Evolutionary conservation across 2,329 filamentous ascomycete genomes (phyloP).

Genomic region (Fusarium sacchari): DNA sequence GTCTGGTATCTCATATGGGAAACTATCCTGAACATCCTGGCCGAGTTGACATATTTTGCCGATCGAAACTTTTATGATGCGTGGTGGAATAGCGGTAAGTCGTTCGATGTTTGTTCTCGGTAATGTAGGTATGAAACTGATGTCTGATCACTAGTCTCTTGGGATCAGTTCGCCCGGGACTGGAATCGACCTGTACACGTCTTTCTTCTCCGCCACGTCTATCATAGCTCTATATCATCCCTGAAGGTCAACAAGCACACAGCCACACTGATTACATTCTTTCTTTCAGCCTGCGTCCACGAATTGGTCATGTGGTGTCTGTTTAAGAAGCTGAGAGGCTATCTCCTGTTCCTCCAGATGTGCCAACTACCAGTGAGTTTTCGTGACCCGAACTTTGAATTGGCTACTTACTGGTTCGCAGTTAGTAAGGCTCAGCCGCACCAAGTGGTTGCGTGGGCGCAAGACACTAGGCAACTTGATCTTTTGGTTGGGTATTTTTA

Average conservation of each 20-base stretch:
- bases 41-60: conserved; percentile 80
- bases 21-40: conserved; percentile 77
- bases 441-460: conserved; percentile 70
- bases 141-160: conserved; percentile 57
- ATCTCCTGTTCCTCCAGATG: conserved; percentile 78
- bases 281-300: conserved; percentile 76
- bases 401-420: conserved; percentile 34
- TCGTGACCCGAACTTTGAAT: neutral
- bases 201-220: conserved; percentile 81
- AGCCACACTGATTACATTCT: conserved; percentile 80
- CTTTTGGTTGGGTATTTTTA: conserved; percentile 84
- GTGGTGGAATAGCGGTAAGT: conserved; percentile 69
- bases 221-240: conserved; percentile 79
- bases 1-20: conserved; percentile 88
- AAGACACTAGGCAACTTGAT: conserved; percentile 76
- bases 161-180: conserved; percentile 82
- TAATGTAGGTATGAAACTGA: neutral
- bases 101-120: too few species aligned
- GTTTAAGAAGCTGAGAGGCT: conserved; percentile 80
- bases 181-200: conserved; percentile 84
- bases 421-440: conserved; percentile 74
- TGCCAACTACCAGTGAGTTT: conserved; percentile 70
- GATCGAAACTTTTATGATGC: conserved; percentile 77
- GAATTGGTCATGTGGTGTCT: conserved; percentile 84
- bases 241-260: conserved; percentile 75